Conservation (phyloP, 352 stramenopile species). For the Globisporangium echinulatum region DNA sequence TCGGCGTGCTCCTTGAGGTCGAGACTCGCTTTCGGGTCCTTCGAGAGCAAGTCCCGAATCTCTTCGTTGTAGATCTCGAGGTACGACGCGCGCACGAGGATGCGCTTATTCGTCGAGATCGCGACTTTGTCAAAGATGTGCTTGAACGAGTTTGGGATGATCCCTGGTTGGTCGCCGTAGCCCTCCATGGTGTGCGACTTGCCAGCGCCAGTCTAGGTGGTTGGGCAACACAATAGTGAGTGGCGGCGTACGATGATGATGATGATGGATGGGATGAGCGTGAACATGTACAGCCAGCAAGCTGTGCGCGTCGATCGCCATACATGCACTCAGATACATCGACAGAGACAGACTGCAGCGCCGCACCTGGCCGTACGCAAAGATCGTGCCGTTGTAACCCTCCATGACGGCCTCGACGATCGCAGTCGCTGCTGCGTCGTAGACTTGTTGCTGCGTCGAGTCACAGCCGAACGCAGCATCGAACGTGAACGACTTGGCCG, state of each 20-base stretch:
- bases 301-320: too few species aligned
- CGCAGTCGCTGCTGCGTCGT: slow-evolving; percentile 81
- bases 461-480: slow-evolving; percentile 93
- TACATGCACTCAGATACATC: too few species aligned
- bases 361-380: slow-evolving; percentile 84
- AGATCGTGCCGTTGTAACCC: slow-evolving; percentile 86
- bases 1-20: slow-evolving; percentile 90
- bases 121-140: slow-evolving; percentile 88
- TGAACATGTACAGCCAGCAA: too few species aligned
- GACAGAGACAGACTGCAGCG: too few species aligned
- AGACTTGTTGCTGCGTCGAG: slow-evolving; percentile 93
- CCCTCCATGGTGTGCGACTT: slow-evolving; percentile 89
- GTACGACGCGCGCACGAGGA: slow-evolving; percentile 94
- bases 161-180: slow-evolving; percentile 71
- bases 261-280: too few species aligned
- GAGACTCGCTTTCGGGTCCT: slow-evolving; percentile 66
- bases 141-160: slow-evolving; percentile 89
- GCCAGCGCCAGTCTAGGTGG: slow-evolving; percentile 66
- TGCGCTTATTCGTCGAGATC: slow-evolving; percentile 91
- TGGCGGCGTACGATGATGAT: too few species aligned
- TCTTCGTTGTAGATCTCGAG: slow-evolving; percentile 99
- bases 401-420: slow-evolving; percentile 91
- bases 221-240: too few species aligned
- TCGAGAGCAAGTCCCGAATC: slow-evolving; percentile 92
- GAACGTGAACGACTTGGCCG: slow-evolving; percentile 95